Percentiles rank a stretch among this genome's conserved stretches.
These are phyloP conservation scores for Pseudogymnoascus pannorum DNA, from an alignment of 2,329 filamentous ascomycete species.

Conservation along the genomic window DNA sequence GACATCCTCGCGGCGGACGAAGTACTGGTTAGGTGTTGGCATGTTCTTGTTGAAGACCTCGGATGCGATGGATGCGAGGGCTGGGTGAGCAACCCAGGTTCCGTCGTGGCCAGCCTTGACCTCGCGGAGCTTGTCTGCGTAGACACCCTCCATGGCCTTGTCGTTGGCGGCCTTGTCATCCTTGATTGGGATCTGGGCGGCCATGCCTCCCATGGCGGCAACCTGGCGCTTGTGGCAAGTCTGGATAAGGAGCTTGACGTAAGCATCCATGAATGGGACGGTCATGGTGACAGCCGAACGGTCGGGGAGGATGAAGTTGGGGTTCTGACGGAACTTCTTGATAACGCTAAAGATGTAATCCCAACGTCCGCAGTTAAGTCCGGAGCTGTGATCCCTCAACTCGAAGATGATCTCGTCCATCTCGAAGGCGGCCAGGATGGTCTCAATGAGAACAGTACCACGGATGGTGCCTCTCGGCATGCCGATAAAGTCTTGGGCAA, in stretches of 20 bases:
- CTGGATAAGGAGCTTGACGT: slow-evolving; percentile 95
- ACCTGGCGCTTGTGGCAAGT: slow-evolving; percentile 94
- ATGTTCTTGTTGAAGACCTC: slow-evolving; percentile 98
- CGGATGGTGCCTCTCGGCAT: slow-evolving; percentile 88
- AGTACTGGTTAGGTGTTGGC: slow-evolving; percentile 96
- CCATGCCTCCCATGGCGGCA: slow-evolving; percentile 99
- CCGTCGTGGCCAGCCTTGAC: slow-evolving; percentile 90
- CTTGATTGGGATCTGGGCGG: slow-evolving; percentile 98
- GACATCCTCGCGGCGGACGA: slow-evolving; percentile 83
- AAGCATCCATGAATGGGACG: slow-evolving; percentile 95
- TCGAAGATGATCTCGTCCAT: slow-evolving; percentile 99
- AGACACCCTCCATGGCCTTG: slow-evolving; percentile 85
- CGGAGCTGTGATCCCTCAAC: slow-evolving; percentile 90
- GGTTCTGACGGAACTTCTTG: slow-evolving; percentile 97
- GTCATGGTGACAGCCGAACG: slow-evolving; percentile 93
- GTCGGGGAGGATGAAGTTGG: slow-evolving; percentile 88
- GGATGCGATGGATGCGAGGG: slow-evolving; percentile 76
- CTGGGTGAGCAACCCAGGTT: slow-evolving; percentile 96
- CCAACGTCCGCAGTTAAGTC: slow-evolving; percentile 97
- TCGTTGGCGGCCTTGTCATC: slow-evolving; percentile 87
- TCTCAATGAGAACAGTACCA: slow-evolving; percentile 94
- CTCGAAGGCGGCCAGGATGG: slow-evolving; percentile 94
- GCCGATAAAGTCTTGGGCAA: slow-evolving; percentile 86
- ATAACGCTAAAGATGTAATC: slow-evolving; percentile 99
- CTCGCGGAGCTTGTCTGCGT: slow-evolving; percentile 93